phyloP scores from a whole-genome alignment of 2,329 filamentous ascomycete species.

The Bipolaris sorokiniana region DNA sequence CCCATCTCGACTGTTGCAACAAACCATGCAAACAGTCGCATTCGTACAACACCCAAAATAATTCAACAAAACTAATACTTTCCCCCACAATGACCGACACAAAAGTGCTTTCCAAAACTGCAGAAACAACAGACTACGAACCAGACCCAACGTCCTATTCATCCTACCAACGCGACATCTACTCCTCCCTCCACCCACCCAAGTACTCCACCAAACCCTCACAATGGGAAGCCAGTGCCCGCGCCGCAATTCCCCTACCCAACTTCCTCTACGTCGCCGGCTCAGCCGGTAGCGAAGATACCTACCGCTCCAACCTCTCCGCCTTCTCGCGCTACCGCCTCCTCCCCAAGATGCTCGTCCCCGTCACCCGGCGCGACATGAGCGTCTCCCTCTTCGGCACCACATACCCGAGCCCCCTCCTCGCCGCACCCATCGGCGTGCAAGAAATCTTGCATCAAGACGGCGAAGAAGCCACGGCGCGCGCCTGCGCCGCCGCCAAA shows the following conservation, averaged over 20 bases:
- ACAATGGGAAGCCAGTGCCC: conserved; percentile 49
- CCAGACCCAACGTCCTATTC: conserved; percentile 46
- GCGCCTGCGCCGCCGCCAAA: conserved; percentile 64
- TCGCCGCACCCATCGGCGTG: conserved; percentile 73
- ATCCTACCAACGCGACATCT: conserved; percentile 47
- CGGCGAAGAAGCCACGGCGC: conserved; percentile 67
- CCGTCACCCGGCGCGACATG: conserved; percentile 40
- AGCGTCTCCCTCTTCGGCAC: conserved; percentile 47
- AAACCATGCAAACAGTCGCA: neutral
- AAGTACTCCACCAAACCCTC: conserved; percentile 50
- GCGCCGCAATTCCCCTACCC: conserved; percentile 39
- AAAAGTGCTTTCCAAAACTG: neutral
- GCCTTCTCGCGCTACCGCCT: conserved; percentile 51
- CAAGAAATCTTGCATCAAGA: conserved; percentile 71
- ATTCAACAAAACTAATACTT: neutral
- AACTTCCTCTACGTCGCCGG: conserved; percentile 52
- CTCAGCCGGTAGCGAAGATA: conserved; percentile 47
- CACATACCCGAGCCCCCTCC: conserved; percentile 58
- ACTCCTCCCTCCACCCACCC: conserved; percentile 45
- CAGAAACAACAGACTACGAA: conserved; percentile 31
- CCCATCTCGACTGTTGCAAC: neutral
- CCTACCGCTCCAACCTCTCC: conserved; percentile 45
- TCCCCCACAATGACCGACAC: conserved; percentile 1
- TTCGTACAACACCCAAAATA: too few species aligned
- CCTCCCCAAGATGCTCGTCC: conserved; percentile 50